Base-by-base conservation (phyloP, 768 basidiomycete species). In the Mycena sanguinolenta region DNA sequence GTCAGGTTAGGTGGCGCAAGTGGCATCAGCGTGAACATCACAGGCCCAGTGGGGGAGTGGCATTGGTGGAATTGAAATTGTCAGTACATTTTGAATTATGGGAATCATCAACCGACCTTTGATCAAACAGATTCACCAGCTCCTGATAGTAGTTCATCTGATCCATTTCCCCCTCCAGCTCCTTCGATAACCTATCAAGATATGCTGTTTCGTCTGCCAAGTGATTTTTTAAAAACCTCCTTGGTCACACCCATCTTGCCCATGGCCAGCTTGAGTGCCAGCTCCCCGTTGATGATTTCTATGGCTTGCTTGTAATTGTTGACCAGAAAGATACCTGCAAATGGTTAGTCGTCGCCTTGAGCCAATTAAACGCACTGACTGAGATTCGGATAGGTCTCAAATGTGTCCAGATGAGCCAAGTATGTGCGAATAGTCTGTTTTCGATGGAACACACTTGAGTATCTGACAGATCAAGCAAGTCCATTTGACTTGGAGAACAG, bases 111-210 rank as follows among this genome's bases (percentile, higher is more conserved):
- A 39, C 13, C 3, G 3, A 49, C 46, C 23, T 49, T 49, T n/a
- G 4, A 52, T 52, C 25, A 13, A 8, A 9, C 7, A 73, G 66
- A 34, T 53, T 70, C 9, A 58, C 38, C 3, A 58, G 58, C 21
- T 58, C n/a, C 38, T 58, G 34, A 39, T 54, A 70, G 54, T 75
- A 75, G 21, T 71, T 65, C 72, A 75, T 74, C 39, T 71, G 54
- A 17, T 64, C 32, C 8, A 70, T 68, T 27, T 71, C 69, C 19
- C 30, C 42, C 21, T 50, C 21, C 1, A 64, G 67, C 14, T 73
- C 72, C 2, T 58, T 25, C 0, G 19, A 42, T 1, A 71, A 44
- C 0, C 13, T 28, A 3, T n/a, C 4, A 1, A 75, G 66, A 39
- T 75, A 75, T 2, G 1, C 42, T 17, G 25, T 58, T 19, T 73